Base-by-base conservation (phyloP, 2,329 filamentous ascomycete genomes). In the Teratosphaeriaceae sp. region DNA sequence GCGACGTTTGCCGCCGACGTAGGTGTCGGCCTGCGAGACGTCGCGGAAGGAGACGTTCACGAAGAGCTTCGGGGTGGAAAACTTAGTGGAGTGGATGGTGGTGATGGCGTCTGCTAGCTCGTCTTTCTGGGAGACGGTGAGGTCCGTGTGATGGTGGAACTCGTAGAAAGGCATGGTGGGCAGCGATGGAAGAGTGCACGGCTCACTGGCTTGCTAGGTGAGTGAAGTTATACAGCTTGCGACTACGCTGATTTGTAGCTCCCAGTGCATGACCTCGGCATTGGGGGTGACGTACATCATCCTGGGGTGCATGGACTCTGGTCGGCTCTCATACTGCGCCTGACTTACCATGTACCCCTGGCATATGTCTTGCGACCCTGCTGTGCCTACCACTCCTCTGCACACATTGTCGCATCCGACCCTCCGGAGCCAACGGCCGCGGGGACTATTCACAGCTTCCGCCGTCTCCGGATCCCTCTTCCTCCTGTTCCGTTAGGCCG, bases 111-210 rank as follows among this genome's bases (percentile, higher is more conserved):
- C 44, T 6, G 69, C 69, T 22, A 72, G 56, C 5, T 62, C 52
- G 19, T 65, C 55, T 37, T 63, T 55, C 57, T 72, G 68, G 8
- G 48, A 33, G 4, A 45, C 13, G 29, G 54, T 58, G 11, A 66
- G 54, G 15, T 55, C 48, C 42, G 48, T 55, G 31, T 56, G 55
- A 57, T 71, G 66, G 43, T 66, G 57, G 52, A 72, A 53, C 48
- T 65, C 59, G 60, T 71, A 72, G 52, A 67, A 55, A 8, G 69
- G 68, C 68, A 72, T 72, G 19, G 16, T 42, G 37, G 37, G 31
- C 27, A n/a, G n/a, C n/a, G n/a, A 30, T 30, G 27, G 27, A n/a
- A 5, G 27, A 30, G 24, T 26, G 24, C 24, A 13, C 6, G 24
- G 24, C n/a, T n/a, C n/a, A n/a, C n/a, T n/a, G n/a, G n/a, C n/a